Conservation (phyloP, 1,139 yeast species). For the Geotrichum klebahnii region DNA sequence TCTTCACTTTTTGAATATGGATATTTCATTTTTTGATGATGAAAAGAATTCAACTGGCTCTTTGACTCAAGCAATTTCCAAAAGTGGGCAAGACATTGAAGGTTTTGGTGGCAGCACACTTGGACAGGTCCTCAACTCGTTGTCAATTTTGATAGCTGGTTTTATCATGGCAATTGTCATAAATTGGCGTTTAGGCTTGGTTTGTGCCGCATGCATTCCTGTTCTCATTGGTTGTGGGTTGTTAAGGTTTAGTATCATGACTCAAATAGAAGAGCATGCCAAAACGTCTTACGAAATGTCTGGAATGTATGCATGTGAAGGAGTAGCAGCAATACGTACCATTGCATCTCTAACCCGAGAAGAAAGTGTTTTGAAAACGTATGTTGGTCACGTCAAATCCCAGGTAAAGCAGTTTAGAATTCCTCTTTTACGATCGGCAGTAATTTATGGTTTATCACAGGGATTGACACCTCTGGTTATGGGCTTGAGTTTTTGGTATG, state of each 20-base stretch:
- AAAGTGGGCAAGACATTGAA: conserved; percentile 80
- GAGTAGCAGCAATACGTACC: conserved; percentile 40
- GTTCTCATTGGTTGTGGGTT: conserved; percentile 68
- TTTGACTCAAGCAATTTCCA: conserved; percentile 71
- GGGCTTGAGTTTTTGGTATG: conserved; percentile 44
- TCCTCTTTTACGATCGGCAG: conserved; percentile 33
- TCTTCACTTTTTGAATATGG: conserved; percentile 55
- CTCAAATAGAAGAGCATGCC: conserved; percentile 55
- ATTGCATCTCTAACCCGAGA: conserved; percentile 42
- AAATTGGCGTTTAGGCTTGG: conserved; percentile 61
- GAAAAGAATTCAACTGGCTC: conserved; percentile 63
- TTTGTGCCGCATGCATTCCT: conserved; percentile 61
- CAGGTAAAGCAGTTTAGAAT: conserved; percentile 37
- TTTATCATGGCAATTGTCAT: conserved; percentile 65
- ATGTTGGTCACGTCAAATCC: conserved; percentile 31
- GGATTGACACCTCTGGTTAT: conserved; percentile 40
- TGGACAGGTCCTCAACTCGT: conserved; percentile 70
- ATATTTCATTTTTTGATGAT: conserved; percentile 80
- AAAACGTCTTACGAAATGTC: conserved; percentile 40
- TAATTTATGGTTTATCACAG: conserved; percentile 38
- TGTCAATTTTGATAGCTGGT: conserved; percentile 68
- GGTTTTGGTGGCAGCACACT: conserved; percentile 85
- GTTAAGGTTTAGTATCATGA: conserved; percentile 75
- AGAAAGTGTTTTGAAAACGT: conserved; percentile 34
- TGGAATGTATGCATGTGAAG: conserved; percentile 41